Evolutionary conservation across 2,329 filamentous ascomycete species (phyloP), one percentile per base, ranked within the genome.

Genomic region (Nemania sp.): DNA sequence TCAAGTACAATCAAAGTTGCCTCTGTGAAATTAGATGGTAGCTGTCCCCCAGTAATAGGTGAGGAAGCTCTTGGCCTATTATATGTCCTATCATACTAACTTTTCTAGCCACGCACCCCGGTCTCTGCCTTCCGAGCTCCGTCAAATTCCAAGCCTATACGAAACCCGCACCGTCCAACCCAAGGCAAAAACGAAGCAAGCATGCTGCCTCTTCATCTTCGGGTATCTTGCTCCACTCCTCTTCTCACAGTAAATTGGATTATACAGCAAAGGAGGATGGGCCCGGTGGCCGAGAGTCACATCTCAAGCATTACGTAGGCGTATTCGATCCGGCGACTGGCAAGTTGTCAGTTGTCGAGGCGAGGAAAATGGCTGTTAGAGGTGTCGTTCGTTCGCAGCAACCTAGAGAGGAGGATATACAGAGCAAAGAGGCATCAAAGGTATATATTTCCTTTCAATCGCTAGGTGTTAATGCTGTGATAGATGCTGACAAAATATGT

Each of bases 291-390:
- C 73, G 77, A 13, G 81, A 85, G 64, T 76, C 81, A 5, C 76
- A 86, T 3, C 70, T 90, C 53, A 90, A 88, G 62, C 88, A 92
- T 77, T 92, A 89, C 75, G 79, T 92, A 29, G 90, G 88, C 18
- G 80, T 92, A 5, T 90, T 87, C 69, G 89, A 92, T 72, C 87
- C 88, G 0, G 79, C 82, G 38, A 89, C 86, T 0, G 87, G 87
- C 22, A 82, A 87, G 71, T 77, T 92, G 51, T 82, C 90, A 72
- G 82, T 92, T 38, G 82, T 91, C 20, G 85, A 90, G 74, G 88
- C 88, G 18, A 88, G 88, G 77, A 90, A 87, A 80, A 88, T 92
- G 85, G 82, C 86, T 29, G 81, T 92, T 22, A 82, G 88, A 47
- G 87, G 86, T 13, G 79, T 82, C 29, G 88, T 89, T 35, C 84